Conservation (phyloP, 129 eudicot genomes). For the Deinandra increscens region DNA sequence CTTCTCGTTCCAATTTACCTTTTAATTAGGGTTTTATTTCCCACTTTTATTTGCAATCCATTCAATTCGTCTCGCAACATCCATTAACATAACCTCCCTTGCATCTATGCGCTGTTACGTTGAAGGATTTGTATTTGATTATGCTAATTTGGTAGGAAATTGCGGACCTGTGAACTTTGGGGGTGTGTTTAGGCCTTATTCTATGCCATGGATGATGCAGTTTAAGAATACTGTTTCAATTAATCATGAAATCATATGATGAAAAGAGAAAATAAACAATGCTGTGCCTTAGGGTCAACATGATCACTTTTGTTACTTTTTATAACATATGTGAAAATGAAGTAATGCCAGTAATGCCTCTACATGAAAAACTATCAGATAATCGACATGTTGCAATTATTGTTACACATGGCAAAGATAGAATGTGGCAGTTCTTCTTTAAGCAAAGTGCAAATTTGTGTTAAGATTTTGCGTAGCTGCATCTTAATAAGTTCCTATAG, state of each 20-base stretch:
- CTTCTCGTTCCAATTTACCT: too few species aligned
- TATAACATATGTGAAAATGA: background rate
- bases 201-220: background rate
- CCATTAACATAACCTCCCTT: background rate
- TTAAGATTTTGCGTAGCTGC: background rate
- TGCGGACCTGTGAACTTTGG: background rate
- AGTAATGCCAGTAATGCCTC: background rate
- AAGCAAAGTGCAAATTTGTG: background rate
- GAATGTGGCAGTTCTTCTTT: background rate
- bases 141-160: background rate
- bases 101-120: background rate
- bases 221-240: slow-evolving; percentile 4
- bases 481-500: background rate
- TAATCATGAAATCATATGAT: background rate
- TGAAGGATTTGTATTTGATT: slow-evolving; percentile 4
- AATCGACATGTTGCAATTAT: background rate
- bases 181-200: background rate
- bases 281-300: slow-evolving; percentile 13
- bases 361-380: too few species aligned
- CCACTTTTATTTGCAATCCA: background rate
- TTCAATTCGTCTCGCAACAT: background rate
- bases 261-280: background rate
- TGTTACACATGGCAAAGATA: background rate
- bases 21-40: slow-evolving; percentile 6
- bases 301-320: background rate